Evolutionary conservation across 768 basidiomycete genomes (phyloP).

Genomic region (Tricholoma sp.): DNA sequence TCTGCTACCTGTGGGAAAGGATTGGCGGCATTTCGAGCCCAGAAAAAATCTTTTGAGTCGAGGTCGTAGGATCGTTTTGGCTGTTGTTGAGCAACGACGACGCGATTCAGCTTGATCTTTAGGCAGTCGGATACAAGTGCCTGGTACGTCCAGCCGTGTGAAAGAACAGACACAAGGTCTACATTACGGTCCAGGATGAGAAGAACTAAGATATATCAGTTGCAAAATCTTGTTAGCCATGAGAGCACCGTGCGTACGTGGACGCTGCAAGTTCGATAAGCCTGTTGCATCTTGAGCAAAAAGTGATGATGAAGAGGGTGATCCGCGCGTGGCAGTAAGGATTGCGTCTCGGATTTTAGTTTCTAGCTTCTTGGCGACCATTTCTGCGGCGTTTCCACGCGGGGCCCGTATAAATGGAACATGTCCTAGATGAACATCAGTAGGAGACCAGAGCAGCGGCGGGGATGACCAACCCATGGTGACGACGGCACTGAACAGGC

Average conservation of each 20-base stretch:
- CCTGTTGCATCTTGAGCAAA: slow-evolving; percentile 81
- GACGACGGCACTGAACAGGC: slow-evolving; percentile 87
- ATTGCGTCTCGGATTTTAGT: slow-evolving; percentile 85
- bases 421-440: slow-evolving; percentile 48
- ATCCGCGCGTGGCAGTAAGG: slow-evolving; percentile 62
- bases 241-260: slow-evolving; percentile 42
- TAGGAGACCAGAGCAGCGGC: not conserved
- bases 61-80: slow-evolving; percentile 89
- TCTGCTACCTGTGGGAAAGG: slow-evolving; percentile 99
- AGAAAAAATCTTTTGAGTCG: slow-evolving; percentile 98
- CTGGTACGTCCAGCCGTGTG: slow-evolving; percentile 99
- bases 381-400: slow-evolving; percentile 95
- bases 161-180: slow-evolving; percentile 88
- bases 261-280: slow-evolving; percentile 81
- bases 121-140: slow-evolving; percentile 97
- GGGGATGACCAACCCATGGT: slow-evolving; percentile 63
- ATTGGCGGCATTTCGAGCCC: slow-evolving; percentile 92
- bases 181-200: slow-evolving; percentile 93
- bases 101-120: slow-evolving; percentile 94
- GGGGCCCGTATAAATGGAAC: slow-evolving; percentile 95
- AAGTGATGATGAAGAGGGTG: slow-evolving; percentile 45
- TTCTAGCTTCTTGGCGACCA: slow-evolving; percentile 97
- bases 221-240: slow-evolving; percentile 5
- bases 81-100: slow-evolving; percentile 66
- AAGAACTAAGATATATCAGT: slow-evolving; percentile 53